Conservation (phyloP, 805 yeast species). For the Ogataea saltuana region DNA sequence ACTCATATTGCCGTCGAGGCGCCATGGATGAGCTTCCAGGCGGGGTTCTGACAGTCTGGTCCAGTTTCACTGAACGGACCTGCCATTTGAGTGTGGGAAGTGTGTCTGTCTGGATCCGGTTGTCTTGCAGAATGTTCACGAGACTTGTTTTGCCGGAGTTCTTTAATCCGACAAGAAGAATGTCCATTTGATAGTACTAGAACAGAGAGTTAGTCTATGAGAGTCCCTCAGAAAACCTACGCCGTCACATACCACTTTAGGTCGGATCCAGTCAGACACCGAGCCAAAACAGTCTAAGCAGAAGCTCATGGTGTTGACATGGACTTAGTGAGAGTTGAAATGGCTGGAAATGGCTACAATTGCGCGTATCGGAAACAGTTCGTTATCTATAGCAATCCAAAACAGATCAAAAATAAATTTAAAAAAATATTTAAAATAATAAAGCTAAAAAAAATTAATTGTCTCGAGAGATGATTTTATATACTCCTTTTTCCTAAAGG, state of each 20-base stretch:
- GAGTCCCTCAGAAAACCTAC: neutral
- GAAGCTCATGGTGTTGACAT: neutral
- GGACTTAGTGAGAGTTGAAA: no score
- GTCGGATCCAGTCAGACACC: slow-evolving; percentile 14
- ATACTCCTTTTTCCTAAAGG: no score
- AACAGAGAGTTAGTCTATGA: slow-evolving; percentile 8
- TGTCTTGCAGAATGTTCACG: slow-evolving; percentile 17
- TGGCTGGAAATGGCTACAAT: neutral
- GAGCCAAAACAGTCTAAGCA: slow-evolving; percentile 10
- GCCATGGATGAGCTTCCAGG: slow-evolving; percentile 12
- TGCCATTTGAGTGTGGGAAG: slow-evolving; percentile 31
- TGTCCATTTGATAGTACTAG: slow-evolving; percentile 30
- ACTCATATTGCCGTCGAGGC: slow-evolving; percentile 3
- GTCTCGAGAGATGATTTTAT: no score
- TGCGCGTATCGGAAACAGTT: no score
- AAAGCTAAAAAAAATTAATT: no score
- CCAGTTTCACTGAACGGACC: slow-evolving; percentile 16
- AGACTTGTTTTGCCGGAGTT: slow-evolving; percentile 36
- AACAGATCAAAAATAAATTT: no score
- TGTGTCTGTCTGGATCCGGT: slow-evolving; percentile 16
- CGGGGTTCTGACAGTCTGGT: slow-evolving; percentile 10
- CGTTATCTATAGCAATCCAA: no score
- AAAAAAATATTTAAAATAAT: no score
- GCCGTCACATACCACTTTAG: slow-evolving; percentile 21
- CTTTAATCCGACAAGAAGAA: slow-evolving; percentile 32